Percentiles rank a stretch among this genome's conserved stretches.
phyloP scores from a whole-genome alignment of 371 early-diverging fungal species.

The Mortierella sp. region DNA sequence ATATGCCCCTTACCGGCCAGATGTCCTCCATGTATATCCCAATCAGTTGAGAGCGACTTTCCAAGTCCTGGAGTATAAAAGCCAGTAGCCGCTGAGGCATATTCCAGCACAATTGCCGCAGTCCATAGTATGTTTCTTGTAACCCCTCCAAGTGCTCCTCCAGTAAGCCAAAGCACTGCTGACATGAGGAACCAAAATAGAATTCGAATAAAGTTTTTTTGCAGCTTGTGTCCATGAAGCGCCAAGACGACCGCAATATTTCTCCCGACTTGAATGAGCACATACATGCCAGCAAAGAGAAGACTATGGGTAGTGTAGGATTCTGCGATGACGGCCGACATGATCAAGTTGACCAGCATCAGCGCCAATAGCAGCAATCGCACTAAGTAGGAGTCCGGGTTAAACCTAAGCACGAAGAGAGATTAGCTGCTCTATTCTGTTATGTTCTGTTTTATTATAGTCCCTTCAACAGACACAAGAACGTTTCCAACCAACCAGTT shows the following conservation, averaged over 20 bases:
- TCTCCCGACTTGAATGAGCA: conserved; percentile 37
- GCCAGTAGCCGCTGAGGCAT: conserved; percentile 18
- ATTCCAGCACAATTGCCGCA: conserved; percentile 39
- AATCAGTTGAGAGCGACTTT: conserved; percentile 23
- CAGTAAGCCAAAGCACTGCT: conserved; percentile 38
- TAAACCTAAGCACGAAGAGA: conserved; percentile 17
- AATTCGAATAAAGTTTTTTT: conserved; percentile 30
- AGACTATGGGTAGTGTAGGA: conserved; percentile 18
- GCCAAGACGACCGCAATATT: conserved; percentile 13
- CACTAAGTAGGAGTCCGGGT: conserved; percentile 47
- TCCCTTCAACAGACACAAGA: not conserved
- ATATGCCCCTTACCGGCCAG: conserved; percentile 31
- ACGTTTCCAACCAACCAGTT: conserved; percentile 26
- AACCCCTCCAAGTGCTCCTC: conserved; percentile 42
- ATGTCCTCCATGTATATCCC: conserved; percentile 47
- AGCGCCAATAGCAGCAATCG: conserved; percentile 28
- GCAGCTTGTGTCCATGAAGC: conserved; percentile 31
- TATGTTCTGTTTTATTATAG: too few relatives aligned
- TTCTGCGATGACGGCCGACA: conserved; percentile 33
- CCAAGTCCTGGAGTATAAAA: conserved; percentile 37
- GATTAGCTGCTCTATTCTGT: too few relatives aligned
- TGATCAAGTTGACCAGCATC: conserved; percentile 34
- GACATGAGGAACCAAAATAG: conserved; percentile 16
- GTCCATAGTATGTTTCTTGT: conserved; percentile 40
- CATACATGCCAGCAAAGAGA: conserved; percentile 36